Percentiles rank a stretch among this genome's conserved stretches.
These are phyloP conservation scores for Pseudoscleropodium purum DNA, from an alignment of 225 moss, liverwort and hornwort species.

Conservation along the genomic window DNA sequence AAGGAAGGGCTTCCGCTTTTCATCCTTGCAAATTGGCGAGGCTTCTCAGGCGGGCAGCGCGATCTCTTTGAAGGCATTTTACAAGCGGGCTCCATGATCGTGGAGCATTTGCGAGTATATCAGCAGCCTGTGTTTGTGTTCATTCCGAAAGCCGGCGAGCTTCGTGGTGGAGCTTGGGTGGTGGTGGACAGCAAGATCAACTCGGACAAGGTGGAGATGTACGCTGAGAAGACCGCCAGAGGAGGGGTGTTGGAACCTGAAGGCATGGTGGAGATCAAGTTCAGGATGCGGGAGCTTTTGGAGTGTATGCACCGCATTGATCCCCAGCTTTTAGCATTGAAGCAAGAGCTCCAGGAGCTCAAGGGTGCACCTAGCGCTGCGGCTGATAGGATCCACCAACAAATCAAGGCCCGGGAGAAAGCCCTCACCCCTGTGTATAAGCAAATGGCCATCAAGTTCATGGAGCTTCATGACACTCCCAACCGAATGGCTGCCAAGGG, in stretches of 20 bases:
- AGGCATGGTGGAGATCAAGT: slow-evolving; percentile 96
- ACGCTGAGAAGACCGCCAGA: slow-evolving; percentile 77
- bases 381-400: slow-evolving; percentile 29
- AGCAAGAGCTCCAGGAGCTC: slow-evolving; percentile 35
- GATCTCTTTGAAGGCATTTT: slow-evolving; percentile 95
- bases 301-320: slow-evolving; percentile 93
- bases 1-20: slow-evolving; percentile 94
- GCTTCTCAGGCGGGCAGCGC: slow-evolving; percentile 94
- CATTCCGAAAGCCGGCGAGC: slow-evolving; percentile 90
- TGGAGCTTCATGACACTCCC: slow-evolving; percentile 92
- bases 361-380: slow-evolving; percentile 7
- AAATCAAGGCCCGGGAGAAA: slow-evolving; percentile 87
- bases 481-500: slow-evolving; percentile 97
- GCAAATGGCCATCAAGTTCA: slow-evolving; percentile 90
- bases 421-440: slow-evolving; percentile 75
- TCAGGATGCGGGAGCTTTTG: slow-evolving; percentile 67
- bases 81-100: slow-evolving; percentile 94
- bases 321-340: slow-evolving; percentile 44
- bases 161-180: slow-evolving; percentile 99
- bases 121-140: slow-evolving; percentile 94
- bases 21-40: slow-evolving; percentile 95
- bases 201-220: slow-evolving; percentile 89
- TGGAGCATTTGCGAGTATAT: slow-evolving; percentile 86
- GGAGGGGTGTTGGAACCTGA: slow-evolving; percentile 96
- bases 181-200: slow-evolving; percentile 99